These are phyloP conservation scores for Agrostemma githago DNA, from an alignment of 148 eudicot species.

Conservation along the genomic window DNA sequence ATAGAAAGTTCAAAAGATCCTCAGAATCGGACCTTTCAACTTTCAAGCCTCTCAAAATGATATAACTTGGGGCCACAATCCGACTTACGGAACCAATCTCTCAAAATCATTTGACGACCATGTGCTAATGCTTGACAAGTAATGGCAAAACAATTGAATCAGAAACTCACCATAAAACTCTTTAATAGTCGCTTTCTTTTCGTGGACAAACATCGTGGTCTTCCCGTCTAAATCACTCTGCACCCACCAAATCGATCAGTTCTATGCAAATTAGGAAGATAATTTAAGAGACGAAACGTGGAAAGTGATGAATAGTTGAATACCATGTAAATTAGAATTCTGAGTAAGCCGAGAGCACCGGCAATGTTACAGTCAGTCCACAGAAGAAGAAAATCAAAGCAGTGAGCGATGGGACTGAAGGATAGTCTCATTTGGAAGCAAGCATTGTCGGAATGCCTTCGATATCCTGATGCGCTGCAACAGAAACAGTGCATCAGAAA, in stretches of 20 bases:
- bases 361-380: slow-evolving; percentile 89
- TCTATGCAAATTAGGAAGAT: background rate
- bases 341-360: slow-evolving; percentile 78
- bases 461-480: slow-evolving; percentile 73
- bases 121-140: background rate
- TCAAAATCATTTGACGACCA: too few species aligned
- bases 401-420: slow-evolving; percentile 67
- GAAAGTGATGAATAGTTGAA: slow-evolving; percentile 12
- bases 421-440: slow-evolving; percentile 89
- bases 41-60: too few species aligned
- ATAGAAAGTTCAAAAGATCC: too few species aligned
- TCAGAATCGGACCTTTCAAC: too few species aligned
- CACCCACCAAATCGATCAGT: slow-evolving; percentile 23
- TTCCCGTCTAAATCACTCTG: slow-evolving; percentile 79
- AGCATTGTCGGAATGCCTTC: slow-evolving; percentile 63
- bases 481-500: background rate
- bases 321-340: slow-evolving; percentile 72
- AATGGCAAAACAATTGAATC: background rate
- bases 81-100: too few species aligned
- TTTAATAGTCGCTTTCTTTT: slow-evolving; percentile 70
- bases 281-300: background rate
- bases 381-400: slow-evolving; percentile 71
- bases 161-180: slow-evolving; percentile 71
- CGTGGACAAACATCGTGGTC: slow-evolving; percentile 62
- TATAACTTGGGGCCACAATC: too few species aligned